Evolutionary conservation across 768 basidiomycete species (phyloP).

Genomic region (Hemileccinum rubropunctum): DNA sequence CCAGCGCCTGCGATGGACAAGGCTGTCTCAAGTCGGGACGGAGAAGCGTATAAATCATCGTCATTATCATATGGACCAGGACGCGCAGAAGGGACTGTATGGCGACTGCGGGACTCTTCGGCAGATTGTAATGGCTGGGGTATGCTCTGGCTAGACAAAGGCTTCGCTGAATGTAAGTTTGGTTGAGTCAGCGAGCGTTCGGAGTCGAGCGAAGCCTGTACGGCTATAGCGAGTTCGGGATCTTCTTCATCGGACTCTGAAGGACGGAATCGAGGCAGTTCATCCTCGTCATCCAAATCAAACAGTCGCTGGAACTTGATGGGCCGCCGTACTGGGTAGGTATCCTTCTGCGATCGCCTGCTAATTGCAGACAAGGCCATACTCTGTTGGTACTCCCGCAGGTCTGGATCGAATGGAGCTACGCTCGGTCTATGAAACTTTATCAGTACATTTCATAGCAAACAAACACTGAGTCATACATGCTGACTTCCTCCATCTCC

Average conservation of each 20-base stretch:
- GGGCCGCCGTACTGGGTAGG: slow-evolving; percentile 34
- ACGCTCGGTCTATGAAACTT: slow-evolving; percentile 28
- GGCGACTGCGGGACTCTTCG: background rate
- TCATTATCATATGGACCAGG: slow-evolving; percentile 27
- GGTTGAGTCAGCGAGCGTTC: background rate
- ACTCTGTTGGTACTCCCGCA: slow-evolving; percentile 57
- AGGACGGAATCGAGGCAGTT: slow-evolving; percentile 16
- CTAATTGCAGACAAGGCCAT: slow-evolving; percentile 62
- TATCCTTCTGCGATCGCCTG: slow-evolving; percentile 40
- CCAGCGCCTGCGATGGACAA: slow-evolving; percentile 65
- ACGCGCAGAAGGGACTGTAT: background rate
- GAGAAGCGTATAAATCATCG: slow-evolving; percentile 50
- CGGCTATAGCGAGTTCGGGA: slow-evolving; percentile 53
- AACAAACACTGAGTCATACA: slow-evolving; percentile 43
- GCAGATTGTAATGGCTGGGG: slow-evolving; percentile 6
- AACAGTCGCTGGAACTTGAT: slow-evolving; percentile 48
- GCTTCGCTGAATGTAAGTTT: background rate
- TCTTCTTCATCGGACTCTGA: slow-evolving; percentile 47
- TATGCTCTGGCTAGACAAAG: slow-evolving; percentile 4
- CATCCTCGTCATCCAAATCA: slow-evolving; percentile 49
- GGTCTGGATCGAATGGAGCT: slow-evolving; percentile 51
- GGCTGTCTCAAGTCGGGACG: slow-evolving; percentile 61
- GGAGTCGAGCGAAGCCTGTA: slow-evolving; percentile 58
- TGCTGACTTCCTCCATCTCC: slow-evolving; percentile 81
- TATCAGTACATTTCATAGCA: slow-evolving; percentile 7